Percentiles rank a stretch among this genome's conserved stretches.
phyloP scores from a whole-genome alignment of 129 eudicot species.

The Scalesia atractyloides region DNA sequence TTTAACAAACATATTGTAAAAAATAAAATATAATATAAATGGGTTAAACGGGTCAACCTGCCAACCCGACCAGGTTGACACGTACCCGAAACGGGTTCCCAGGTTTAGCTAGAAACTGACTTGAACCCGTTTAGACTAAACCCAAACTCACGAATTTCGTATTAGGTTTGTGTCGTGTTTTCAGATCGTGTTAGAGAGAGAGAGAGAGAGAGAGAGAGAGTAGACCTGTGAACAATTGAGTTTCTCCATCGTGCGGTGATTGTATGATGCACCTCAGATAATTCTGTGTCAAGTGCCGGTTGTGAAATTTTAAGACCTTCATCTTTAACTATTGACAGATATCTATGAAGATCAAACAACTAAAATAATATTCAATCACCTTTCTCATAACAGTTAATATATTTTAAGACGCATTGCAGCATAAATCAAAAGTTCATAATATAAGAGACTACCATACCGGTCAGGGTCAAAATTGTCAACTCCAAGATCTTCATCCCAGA shows the following conservation, averaged over 20 bases:
- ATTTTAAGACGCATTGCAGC: not conserved
- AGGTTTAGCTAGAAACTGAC: too few relatives aligned
- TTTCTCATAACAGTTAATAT: not conserved
- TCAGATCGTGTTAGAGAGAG: not conserved
- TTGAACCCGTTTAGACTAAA: too few relatives aligned
- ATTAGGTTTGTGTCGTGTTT: too few relatives aligned
- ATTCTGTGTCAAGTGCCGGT: constrained; percentile 69
- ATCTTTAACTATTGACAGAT: constrained; percentile 57
- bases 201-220: constrained; percentile 10
- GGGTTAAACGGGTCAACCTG: too few relatives aligned
- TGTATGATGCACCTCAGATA: constrained; percentile 78
- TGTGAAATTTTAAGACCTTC: constrained; percentile 96
- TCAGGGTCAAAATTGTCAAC: constrained; percentile 75
- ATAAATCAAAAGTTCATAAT: constrained; percentile 8
- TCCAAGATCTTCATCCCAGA: constrained; percentile 97
- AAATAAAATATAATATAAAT: too few relatives aligned
- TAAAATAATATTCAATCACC: constrained; percentile 27
- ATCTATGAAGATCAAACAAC: constrained; percentile 42
- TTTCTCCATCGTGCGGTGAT: constrained; percentile 65
- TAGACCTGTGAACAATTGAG: constrained; percentile 67
- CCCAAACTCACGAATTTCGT: too few relatives aligned
- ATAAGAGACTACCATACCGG: constrained; percentile 51
- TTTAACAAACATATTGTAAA: too few relatives aligned
- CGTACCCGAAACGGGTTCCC: too few relatives aligned
- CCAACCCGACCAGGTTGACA: too few relatives aligned